Conservation (phyloP, 345 rosid genomes). For the Salix exigua region DNA sequence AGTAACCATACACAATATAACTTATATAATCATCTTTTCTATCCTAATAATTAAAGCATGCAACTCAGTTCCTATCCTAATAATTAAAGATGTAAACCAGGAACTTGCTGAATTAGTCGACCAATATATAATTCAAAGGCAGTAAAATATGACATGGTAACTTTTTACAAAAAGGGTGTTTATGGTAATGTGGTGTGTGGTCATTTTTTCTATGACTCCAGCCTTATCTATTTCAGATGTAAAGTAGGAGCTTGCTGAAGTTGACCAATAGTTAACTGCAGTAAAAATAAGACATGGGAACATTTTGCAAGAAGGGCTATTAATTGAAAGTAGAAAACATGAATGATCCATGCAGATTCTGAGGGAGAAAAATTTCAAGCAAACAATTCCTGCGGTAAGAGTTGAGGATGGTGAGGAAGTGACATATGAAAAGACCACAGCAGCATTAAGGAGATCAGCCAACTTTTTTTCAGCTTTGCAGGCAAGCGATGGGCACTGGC, state of each 20-base stretch:
- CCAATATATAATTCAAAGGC: too few species aligned
- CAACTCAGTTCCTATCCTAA: too few species aligned
- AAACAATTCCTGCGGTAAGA: neutral
- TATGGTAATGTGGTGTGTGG: too few species aligned
- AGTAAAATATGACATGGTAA: too few species aligned
- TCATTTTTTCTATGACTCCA: too few species aligned
- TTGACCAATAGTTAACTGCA: neutral
- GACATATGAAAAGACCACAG: slow-evolving; percentile 8
- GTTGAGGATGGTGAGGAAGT: slow-evolving; percentile 10
- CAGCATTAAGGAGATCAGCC: slow-evolving; percentile 11
- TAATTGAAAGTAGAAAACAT: neutral
- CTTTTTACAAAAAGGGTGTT: neutral
- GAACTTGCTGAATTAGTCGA: too few species aligned
- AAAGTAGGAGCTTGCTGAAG: too few species aligned
- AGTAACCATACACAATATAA: too few species aligned
- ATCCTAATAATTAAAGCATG: too few species aligned
- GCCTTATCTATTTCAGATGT: too few species aligned
- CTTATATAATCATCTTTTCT: too few species aligned
- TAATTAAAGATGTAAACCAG: too few species aligned
- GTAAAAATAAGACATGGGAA: neutral
- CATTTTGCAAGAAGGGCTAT: neutral
- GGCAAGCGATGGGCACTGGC: slow-evolving; percentile 23
- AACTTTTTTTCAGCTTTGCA: slow-evolving; percentile 18
- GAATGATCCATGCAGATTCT: neutral
- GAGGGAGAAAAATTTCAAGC: slow-evolving; percentile 12